These are phyloP conservation scores for Dendrobium catenatum DNA, from an alignment of 106 monocot species.

Conservation along the genomic window DNA sequence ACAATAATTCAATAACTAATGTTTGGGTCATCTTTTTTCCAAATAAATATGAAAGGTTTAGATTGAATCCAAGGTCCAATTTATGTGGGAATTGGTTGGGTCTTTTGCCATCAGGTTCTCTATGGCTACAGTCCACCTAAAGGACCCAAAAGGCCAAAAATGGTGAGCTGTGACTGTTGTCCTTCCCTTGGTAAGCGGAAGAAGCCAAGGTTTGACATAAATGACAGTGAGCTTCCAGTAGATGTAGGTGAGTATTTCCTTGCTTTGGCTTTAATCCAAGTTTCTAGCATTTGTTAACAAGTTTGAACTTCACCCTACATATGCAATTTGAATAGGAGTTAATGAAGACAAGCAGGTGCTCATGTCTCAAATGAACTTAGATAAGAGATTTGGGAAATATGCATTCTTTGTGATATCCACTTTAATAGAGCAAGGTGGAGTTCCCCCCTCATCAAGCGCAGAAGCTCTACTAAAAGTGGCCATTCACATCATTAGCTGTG, in stretches of 20 bases:
- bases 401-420: slow-evolving; percentile 89
- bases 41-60: slow-evolving; percentile 98
- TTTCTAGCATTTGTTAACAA: background rate
- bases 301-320: background rate
- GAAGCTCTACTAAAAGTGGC: slow-evolving; percentile 91
- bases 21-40: background rate
- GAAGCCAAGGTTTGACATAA: slow-evolving; percentile 44
- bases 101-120: slow-evolving; percentile 74
- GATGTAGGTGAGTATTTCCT: slow-evolving; percentile 27
- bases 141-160: slow-evolving; percentile 83
- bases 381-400: slow-evolving; percentile 89
- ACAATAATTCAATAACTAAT: background rate
- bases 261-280: background rate
- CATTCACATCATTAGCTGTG: slow-evolving; percentile 97
- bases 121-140: slow-evolving; percentile 92
- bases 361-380: slow-evolving; percentile 89
- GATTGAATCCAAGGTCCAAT: slow-evolving; percentile 97
- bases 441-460: slow-evolving; percentile 83
- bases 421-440: slow-evolving; percentile 90
- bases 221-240: slow-evolving; percentile 14
- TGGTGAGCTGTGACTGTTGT: slow-evolving; percentile 95
- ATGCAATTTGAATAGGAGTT: slow-evolving; percentile 18
- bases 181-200: slow-evolving; percentile 77
- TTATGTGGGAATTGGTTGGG: slow-evolving; percentile 94
- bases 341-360: slow-evolving; percentile 68